phyloP scores from a whole-genome alignment of 371 early-diverging fungal genomes.

The Lichtheimia corymbifera region DNA sequence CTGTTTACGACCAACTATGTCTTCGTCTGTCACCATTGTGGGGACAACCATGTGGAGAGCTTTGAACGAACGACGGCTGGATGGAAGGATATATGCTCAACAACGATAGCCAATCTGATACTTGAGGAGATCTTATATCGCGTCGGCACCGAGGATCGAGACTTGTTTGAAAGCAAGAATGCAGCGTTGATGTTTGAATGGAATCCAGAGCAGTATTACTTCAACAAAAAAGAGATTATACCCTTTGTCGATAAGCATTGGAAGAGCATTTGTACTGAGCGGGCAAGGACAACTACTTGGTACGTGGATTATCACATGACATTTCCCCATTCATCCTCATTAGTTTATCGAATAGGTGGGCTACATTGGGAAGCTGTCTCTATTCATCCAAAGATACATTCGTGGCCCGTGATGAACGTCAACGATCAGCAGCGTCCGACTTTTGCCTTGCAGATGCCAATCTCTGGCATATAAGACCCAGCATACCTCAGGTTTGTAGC shows the following conservation, averaged over 20 bases:
- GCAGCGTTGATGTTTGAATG: constrained; percentile 53
- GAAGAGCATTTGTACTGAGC: constrained; percentile 69
- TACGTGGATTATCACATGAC: constrained; percentile 13
- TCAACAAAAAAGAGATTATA: constrained; percentile 68
- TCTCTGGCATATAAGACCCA: constrained; percentile 67
- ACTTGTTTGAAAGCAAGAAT: constrained; percentile 53
- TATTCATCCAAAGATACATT: constrained; percentile 67
- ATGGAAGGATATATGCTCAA: constrained; percentile 73
- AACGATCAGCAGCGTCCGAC: constrained; percentile 68
- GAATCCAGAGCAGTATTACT: constrained; percentile 61
- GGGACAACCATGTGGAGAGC: constrained; percentile 36
- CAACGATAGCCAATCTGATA: constrained; percentile 66
- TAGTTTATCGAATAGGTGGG: constrained; percentile 50
- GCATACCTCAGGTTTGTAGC: constrained; percentile 35
- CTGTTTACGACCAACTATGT: constrained; percentile 69
- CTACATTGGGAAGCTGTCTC: constrained; percentile 64
- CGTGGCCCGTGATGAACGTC: constrained; percentile 58
- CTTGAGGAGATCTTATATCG: constrained; percentile 51
- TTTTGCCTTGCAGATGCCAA: constrained; percentile 62
- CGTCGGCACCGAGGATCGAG: constrained; percentile 34
- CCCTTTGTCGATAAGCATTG: constrained; percentile 72
- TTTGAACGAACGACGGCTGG: constrained; percentile 68
- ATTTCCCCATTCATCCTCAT: background rate
- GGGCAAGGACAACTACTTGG: constrained; percentile 68
- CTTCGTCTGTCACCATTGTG: constrained; percentile 56